Conservation (phyloP, 257 asterid genomes). For the Solanum neorickii region DNA sequence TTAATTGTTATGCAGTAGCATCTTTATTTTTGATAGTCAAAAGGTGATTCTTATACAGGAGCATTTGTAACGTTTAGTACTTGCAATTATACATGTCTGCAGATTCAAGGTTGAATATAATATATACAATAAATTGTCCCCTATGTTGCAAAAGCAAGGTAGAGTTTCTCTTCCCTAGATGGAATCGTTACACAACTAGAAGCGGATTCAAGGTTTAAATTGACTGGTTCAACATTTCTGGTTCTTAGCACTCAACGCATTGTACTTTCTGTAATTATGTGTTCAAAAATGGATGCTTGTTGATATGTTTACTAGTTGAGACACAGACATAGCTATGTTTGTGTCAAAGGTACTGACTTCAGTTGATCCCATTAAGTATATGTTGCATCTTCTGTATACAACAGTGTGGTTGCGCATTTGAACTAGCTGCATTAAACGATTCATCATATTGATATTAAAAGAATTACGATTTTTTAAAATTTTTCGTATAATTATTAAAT, state of each 20-base stretch:
- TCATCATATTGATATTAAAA: neutral
- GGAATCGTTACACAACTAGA: neutral
- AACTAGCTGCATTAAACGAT: neutral
- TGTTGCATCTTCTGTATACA: too few species aligned
- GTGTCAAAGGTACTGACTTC: too few species aligned
- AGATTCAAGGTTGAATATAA: neutral
- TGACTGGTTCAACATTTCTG: neutral
- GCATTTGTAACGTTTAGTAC: neutral
- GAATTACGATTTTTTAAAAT: rapidly evolving
- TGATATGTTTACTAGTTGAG: neutral
- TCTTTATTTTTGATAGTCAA: neutral
- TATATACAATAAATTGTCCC: neutral
- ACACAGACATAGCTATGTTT: neutral
- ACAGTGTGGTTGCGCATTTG: too few species aligned
- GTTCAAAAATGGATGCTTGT: neutral
- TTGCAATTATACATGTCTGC: neutral
- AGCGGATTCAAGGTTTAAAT: neutral
- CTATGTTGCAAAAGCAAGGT: neutral
- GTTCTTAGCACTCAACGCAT: neutral
- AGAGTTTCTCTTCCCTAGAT: neutral
- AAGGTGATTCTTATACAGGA: neutral
- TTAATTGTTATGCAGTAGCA: neutral
- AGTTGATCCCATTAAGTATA: too few species aligned
- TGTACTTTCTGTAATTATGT: neutral
- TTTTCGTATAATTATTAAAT: neutral